Percentiles rank a stretch among this genome's conserved stretches.
Conservation (phyloP, 768 basidiomycete species). For the Suillus decipiens region DNA sequence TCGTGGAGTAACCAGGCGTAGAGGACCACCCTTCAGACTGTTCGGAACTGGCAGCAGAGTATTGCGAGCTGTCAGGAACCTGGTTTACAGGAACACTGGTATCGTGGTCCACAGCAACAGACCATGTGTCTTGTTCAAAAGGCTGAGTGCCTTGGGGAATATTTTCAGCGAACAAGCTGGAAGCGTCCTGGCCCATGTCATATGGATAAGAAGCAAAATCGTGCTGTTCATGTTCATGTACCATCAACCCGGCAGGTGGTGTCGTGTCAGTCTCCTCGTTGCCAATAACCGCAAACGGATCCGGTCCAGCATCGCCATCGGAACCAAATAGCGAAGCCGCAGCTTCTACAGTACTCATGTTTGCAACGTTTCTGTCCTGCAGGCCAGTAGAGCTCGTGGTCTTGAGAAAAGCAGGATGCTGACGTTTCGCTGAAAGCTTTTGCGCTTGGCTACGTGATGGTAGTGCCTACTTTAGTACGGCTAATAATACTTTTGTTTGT, state of each 20-base stretch:
- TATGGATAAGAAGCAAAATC: slow-evolving; percentile 24
- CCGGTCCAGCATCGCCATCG: slow-evolving; percentile 54
- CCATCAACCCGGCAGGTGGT: slow-evolving; percentile 19
- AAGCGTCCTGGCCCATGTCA: slow-evolving; percentile 38
- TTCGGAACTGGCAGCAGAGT: slow-evolving; percentile 21
- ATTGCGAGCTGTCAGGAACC: slow-evolving; percentile 18
- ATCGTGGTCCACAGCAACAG: slow-evolving; percentile 24
- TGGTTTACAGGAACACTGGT: slow-evolving; percentile 18
- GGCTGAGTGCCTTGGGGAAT: slow-evolving; percentile 29
- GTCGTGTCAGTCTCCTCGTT: slow-evolving; percentile 34
- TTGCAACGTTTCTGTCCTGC: slow-evolving; percentile 32
- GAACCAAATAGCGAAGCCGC: slow-evolving; percentile 81
- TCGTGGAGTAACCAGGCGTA: slow-evolving; percentile 27
- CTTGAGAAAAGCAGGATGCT: slow-evolving; percentile 13
- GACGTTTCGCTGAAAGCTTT: slow-evolving; percentile 16
- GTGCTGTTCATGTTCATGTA: slow-evolving; percentile 25
- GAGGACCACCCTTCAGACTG: slow-evolving; percentile 36
- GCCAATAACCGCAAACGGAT: slow-evolving; percentile 66
- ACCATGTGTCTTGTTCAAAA: slow-evolving; percentile 31
- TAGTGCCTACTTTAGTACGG: slow-evolving; percentile 12
- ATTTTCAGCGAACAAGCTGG: slow-evolving; percentile 41
- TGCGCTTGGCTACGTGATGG: neutral
- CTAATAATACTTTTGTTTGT: slow-evolving; percentile 26
- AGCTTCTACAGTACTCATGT: slow-evolving; percentile 71
- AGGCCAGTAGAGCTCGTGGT: slow-evolving; percentile 15